Percentiles rank a stretch among this genome's conserved stretches.
phyloP scores from a whole-genome alignment of 768 basidiomycete genomes.

The Rhizopogon roseolus region DNA sequence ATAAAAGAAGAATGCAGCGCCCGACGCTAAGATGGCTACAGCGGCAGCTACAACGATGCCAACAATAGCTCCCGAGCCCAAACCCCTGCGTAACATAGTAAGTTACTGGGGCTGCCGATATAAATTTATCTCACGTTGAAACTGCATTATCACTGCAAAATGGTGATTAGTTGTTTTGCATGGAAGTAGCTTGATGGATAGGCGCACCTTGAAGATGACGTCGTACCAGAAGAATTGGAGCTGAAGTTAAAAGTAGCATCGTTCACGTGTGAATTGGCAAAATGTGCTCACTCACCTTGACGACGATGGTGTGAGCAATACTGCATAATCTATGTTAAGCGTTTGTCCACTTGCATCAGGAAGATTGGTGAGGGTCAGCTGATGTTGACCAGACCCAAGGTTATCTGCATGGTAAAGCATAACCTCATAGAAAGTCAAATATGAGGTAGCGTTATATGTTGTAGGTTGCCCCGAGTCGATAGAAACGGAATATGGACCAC shows the following conservation, averaged over 20 bases:
- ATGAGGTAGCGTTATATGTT: slow-evolving; percentile 6
- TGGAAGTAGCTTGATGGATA: no score
- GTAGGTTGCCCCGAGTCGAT: slow-evolving; percentile 23
- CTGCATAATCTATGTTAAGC: slow-evolving; percentile 31
- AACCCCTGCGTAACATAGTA: slow-evolving; percentile 6
- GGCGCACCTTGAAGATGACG: slow-evolving; percentile 1
- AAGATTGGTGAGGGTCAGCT: slow-evolving; percentile 29
- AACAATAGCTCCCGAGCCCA: slow-evolving; percentile 18
- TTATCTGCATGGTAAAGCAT: slow-evolving; percentile 31
- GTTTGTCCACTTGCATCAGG: slow-evolving; percentile 14
- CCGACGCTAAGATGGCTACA: slow-evolving; percentile 9
- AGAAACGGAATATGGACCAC: slow-evolving; percentile 30
- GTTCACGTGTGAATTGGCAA: not conserved
- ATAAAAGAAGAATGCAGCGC: slow-evolving; percentile 20
- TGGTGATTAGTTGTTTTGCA: not conserved
- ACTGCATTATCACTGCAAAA: not conserved
- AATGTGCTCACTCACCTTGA: slow-evolving; percentile 9
- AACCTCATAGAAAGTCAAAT: slow-evolving; percentile 19
- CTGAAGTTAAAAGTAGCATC: not conserved
- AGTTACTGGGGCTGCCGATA: not conserved
- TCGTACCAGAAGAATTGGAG: not conserved
- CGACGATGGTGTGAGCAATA: slow-evolving; percentile 10
- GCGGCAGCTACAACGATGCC: slow-evolving; percentile 15
- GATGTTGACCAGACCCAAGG: slow-evolving; percentile 35
- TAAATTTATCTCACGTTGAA: slow-evolving; percentile 9